Evolutionary conservation across 495 filamentous ascomycete genomes (phyloP), one percentile per base, ranked within the genome.

Genomic region (Cercophora newfieldiana): DNA sequence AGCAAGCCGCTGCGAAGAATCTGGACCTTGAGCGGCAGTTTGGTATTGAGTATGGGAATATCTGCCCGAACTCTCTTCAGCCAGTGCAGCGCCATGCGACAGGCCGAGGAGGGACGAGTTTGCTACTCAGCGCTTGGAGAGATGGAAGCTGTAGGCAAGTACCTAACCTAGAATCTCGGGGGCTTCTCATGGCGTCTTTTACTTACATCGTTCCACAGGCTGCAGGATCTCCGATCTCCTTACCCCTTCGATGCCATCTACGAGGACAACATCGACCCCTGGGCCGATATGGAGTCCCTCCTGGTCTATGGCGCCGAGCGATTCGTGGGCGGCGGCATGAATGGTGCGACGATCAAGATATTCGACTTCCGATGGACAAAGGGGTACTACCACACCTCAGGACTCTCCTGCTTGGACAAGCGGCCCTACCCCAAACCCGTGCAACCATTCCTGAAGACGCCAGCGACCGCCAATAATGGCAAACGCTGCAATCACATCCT

Each of bases 301-400:
- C 73, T 82, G 31, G 72, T 78, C 0, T 78, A 78, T 30, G 80
- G 79, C 47, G 65, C 74, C 0, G 79, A 82, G 49, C 67, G 79
- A 6, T 83, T 83, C 49, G 58, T 82, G 7, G 68, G 71, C 0
- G 81, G 76, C 0, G 77, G 77, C 57, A 76, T 72, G 28, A 68
- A 73, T 3, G 71, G 70, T 1, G 68, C 70, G 3, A 69, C 74
- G 31, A 29, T 83, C 63, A 81, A 82, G 59, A 66, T 83, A 0
- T 83, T 82, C 56, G 81, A 83, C 73, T 82, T 81, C 31, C 80
- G 81, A 8, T 81, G 78, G 77, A 65, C 75, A 0, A 79, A 77
- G 64, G 51, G 65, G 3, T 83, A 83, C 63, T 74, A 80, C 26
- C 77, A 83, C 54, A 81, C 78, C 12, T 69, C 75, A 0, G 75